Evolutionary conservation across 257 asterid genomes (phyloP), one percentile per base, ranked within the genome.

Genomic region (Fraxinus cuspidata): DNA sequence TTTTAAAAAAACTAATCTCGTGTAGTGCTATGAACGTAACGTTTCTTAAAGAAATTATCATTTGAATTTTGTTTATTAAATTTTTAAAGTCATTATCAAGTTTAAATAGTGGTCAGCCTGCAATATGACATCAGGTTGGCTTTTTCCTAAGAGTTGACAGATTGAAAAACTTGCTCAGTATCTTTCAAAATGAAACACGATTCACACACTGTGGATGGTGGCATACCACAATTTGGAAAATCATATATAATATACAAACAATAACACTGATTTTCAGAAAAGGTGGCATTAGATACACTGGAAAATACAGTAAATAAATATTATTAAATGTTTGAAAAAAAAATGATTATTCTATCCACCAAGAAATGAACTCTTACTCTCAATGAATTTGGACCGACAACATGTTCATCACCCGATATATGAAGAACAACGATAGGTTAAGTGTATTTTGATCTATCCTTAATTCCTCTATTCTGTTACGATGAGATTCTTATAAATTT

Each of bases 51-150:
- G 15, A 44, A 15, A 44, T 44, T 40, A 40, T 9, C 49, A 5
- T 47, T 47, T 16, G n/a, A 47, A 1, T 15, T 16, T 13, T 42
- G 0, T 11, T 0, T 12, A 0, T 13, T 47, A 7, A 8, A 7
- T 0, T 47, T 47, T 47, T 16, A 47, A 47, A 16, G 72, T 70
- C 76, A 56, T 11, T 37, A n/a, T 70, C 56, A 32, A 31, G 3
- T n/a, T 35, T 3, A 16, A 34, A 15, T 47, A n/a, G 10, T 47
- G 35, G 77, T 9, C 1, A 21, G 68, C 65, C 67, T 73, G 68
- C 77, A 44, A 73, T 28, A 73, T 73, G 77, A 31, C 77, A 29
- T 73, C 47, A 25, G 44, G 40, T 47, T 47, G 65, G 27, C 65
- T 34, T 47, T 18, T 47, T 38, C 34, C 15, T 12, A 44, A 71